phyloP scores from a whole-genome alignment of 257 asterid genomes.

The Cinchona pubescens region DNA sequence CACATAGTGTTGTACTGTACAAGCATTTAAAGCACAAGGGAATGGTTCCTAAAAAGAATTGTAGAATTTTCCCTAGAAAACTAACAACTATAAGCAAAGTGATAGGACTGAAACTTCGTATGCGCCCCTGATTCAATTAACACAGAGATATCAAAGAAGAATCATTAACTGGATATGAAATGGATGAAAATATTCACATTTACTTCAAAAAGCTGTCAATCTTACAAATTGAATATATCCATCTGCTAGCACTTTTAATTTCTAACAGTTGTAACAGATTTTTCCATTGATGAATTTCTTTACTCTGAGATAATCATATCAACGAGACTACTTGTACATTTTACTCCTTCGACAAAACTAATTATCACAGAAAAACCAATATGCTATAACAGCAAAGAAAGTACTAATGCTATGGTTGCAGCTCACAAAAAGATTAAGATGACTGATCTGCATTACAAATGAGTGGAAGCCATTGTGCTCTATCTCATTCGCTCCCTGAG shows the following conservation, averaged over 20 bases:
- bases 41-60: no score
- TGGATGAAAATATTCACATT: neutral
- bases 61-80: no score
- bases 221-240: neutral
- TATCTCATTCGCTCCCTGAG: conserved; percentile 49
- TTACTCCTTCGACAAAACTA: neutral
- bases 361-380: neutral
- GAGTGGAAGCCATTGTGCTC: neutral
- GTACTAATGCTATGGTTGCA: neutral
- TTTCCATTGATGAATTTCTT: neutral
- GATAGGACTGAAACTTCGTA: neutral
- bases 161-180: neutral
- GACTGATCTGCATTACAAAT: neutral
- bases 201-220: neutral
- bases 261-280: neutral
- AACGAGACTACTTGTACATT: neutral
- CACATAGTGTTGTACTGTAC: no score
- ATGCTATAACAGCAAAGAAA: neutral
- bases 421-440: neutral
- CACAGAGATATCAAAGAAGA: neutral
- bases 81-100: neutral
- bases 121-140: neutral
- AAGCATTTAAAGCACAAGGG: no score
- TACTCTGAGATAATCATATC: neutral
- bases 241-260: neutral